A percentile compares a stretch with the other conserved stretches of the same genome.
Evolutionary conservation across 352 stramenopile genomes (phyloP).

Genomic region (Bremia lactucae): DNA sequence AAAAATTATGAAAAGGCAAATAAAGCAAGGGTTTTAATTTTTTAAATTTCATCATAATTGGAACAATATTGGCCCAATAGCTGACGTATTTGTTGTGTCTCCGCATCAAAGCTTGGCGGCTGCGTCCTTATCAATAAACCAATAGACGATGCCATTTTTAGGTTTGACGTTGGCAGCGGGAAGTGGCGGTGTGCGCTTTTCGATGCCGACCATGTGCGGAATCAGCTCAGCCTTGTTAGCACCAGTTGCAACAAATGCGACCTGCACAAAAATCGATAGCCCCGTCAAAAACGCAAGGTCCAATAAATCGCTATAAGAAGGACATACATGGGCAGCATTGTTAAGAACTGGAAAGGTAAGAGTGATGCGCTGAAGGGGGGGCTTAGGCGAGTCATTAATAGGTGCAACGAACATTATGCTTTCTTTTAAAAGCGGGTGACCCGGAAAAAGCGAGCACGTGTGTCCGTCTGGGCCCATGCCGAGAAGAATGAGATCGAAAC

Average conservation of each 20-base stretch:
- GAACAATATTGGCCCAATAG: not conserved
- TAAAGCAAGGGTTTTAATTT: no score
- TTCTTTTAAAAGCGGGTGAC: constrained; percentile 88
- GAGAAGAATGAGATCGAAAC: constrained; percentile 93
- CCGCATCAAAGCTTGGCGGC: constrained; percentile 40
- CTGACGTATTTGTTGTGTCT: not conserved
- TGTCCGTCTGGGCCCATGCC: constrained; percentile 97
- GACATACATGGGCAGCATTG: constrained; percentile 65
- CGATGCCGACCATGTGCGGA: constrained; percentile 59
- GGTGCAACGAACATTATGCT: constrained; percentile 76
- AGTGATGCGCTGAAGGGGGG: constrained; percentile 92
- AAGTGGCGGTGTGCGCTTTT: constrained; percentile 46
- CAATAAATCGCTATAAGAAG: constrained; percentile 2
- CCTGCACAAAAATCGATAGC: constrained; percentile 30
- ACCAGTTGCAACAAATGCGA: constrained; percentile 87
- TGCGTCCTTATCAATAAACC: constrained; percentile 80
- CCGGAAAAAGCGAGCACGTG: constrained; percentile 96
- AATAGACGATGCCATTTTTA: constrained; percentile 59
- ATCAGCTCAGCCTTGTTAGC: constrained; percentile 84
- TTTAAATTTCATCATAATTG: not conserved
- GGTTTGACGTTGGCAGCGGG: constrained; percentile 67
- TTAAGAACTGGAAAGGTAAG: constrained; percentile 95
- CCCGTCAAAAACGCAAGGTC: constrained; percentile 1
- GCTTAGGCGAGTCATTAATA: constrained; percentile 98
- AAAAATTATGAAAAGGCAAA: no score